phyloP scores from a whole-genome alignment of 2,329 filamentous ascomycete genomes.

The Epichloe sp. region DNA sequence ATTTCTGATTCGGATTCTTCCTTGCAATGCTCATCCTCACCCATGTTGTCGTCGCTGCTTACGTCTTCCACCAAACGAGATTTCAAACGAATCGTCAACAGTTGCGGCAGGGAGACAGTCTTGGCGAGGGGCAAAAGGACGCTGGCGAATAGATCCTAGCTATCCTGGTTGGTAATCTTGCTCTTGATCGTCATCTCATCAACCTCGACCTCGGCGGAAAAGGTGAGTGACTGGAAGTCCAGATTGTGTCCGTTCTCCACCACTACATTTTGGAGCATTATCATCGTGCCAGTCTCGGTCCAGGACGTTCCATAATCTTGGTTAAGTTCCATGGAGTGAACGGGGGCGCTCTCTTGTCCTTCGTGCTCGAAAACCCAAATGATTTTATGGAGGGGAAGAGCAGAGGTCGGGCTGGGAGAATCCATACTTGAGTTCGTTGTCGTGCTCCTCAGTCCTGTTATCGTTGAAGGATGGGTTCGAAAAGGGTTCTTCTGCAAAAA shows the following conservation, averaged over 20 bases:
- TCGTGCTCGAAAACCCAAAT: neutral
- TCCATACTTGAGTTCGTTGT: no score
- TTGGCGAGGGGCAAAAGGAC: neutral
- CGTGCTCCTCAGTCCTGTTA: no score
- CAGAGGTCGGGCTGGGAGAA: no score
- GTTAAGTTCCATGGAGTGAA: neutral
- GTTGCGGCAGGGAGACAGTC: neutral
- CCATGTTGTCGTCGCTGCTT: neutral
- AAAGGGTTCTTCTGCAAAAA: no score
- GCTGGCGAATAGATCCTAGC: neutral
- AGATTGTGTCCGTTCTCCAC: rapidly evolving
- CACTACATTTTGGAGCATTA: no score
- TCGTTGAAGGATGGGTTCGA: no score
- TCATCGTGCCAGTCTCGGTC: no score
- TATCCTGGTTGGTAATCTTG: neutral
- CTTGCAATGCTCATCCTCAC: neutral
- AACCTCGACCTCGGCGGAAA: neutral
- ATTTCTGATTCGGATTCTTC: neutral
- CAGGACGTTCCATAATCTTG: neutral
- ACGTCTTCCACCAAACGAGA: neutral
- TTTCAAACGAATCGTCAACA: neutral
- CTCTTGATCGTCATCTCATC: neutral
- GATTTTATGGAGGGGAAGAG: neutral
- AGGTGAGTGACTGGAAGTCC: neutral
- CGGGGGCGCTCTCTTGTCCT: rapidly evolving